Base-by-base conservation (phyloP, 176 grass and related monocot genomes). In the Paspalum vaginatum region DNA sequence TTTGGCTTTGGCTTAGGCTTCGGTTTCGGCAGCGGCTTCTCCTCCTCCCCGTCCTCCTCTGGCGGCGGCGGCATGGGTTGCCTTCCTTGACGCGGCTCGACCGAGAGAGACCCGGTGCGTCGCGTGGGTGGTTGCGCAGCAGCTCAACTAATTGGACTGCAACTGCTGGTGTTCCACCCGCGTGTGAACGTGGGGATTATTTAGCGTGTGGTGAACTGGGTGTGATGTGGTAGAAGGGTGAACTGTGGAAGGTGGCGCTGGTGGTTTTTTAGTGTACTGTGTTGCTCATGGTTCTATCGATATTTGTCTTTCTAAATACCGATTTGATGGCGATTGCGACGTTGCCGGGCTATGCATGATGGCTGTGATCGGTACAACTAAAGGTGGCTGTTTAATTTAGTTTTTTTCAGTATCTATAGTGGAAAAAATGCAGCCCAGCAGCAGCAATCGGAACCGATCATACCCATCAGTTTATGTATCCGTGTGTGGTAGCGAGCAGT, bases 11-110 rank as follows among this genome's bases (percentile, higher is more conserved):
- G 32, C 32, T 8, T 12, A 0, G 51, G 64, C 20, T 3, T 5
- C 5, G 81, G 70, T 70, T 1, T 14, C 20, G 68, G 84, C 61
- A 20, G 41, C 43, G 63, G 78, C n/a, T 70, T 51, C 72, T 69
- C 81, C 21, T 70, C 67, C 45, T 11, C 8, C n/a, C 63, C 43
- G 63, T 69, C 81, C 21, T 70, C 44, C 68, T 20, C 8, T 16
- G 9, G 5, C 74, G 68, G 87, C 63, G 38, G 76, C 69, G 70
- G 63, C 77, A 89, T 89, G 71, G 78, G 11, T 46, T 1, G 5
- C 14, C 16, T 26, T 41, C 32, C 52, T 74, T 63, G 38, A 72
- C 46, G 56, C 67, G 54, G 16, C 55, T 76, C 77, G 49, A 67
- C 20, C 37, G 67, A 26, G 13, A 49, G 74, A 51, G 53, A 59